Conservation (phyloP, 1,139 yeast species). For the Pichia terricola region DNA sequence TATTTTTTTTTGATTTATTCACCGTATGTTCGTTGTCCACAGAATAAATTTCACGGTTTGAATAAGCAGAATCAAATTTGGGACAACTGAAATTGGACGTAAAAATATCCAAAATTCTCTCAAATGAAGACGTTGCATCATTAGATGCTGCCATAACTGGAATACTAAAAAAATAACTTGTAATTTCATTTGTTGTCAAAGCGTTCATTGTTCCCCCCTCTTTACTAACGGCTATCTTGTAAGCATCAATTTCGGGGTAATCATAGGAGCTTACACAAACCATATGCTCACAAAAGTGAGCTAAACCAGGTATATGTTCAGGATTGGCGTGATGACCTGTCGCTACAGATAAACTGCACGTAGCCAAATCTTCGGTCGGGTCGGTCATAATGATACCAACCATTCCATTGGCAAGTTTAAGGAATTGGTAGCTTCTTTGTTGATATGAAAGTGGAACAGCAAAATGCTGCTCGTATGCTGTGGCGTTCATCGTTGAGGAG, state of each 20-base stretch:
- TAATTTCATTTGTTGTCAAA: slow-evolving; percentile 54
- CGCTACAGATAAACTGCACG: slow-evolving; percentile 44
- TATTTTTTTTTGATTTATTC: slow-evolving; percentile 34
- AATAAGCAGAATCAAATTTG: slow-evolving; percentile 31
- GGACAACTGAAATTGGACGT: slow-evolving; percentile 45
- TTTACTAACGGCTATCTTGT: slow-evolving; percentile 33
- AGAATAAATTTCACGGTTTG: slow-evolving; percentile 45
- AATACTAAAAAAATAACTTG: slow-evolving; percentile 51
- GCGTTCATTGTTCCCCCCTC: slow-evolving; percentile 58
- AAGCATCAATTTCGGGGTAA: slow-evolving; percentile 38
- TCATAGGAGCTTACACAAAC: slow-evolving; percentile 48
- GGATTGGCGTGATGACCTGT: slow-evolving; percentile 62
- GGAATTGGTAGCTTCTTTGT: slow-evolving; percentile 31
- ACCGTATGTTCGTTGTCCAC: slow-evolving; percentile 56
- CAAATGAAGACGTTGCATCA: slow-evolving; percentile 28
- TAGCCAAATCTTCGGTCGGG: slow-evolving; percentile 37
- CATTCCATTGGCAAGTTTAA: slow-evolving; percentile 47
- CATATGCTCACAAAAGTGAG: slow-evolving; percentile 71
- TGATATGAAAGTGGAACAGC: slow-evolving; percentile 24
- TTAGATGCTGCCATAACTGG: slow-evolving; percentile 28
- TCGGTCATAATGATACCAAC: slow-evolving; percentile 46
- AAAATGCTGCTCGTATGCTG: slow-evolving; percentile 13
- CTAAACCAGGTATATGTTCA: slow-evolving; percentile 44
- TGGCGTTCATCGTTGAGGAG: not conserved
- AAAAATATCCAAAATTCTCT: slow-evolving; percentile 38